A percentile compares a stretch with the other conserved stretches of the same genome.
Evolutionary conservation across 1,284 basidiomycete species (phyloP).

Genomic region (Puccinia novopanici): DNA sequence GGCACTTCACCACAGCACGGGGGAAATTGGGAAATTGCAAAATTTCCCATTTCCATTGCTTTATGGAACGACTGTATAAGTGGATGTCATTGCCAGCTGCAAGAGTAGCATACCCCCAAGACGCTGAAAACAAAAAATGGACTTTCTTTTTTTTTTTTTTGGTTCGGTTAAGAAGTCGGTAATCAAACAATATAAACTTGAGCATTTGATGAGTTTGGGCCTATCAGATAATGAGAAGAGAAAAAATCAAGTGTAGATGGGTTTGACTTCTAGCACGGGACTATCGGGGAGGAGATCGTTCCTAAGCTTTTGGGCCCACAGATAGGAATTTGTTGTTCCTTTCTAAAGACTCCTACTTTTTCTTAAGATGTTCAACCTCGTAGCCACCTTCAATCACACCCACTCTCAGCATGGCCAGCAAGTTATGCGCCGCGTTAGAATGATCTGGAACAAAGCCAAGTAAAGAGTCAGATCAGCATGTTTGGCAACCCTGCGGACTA

Average conservation of each 20-base stretch:
- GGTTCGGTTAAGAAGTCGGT: background rate
- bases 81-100: too few relatives aligned
- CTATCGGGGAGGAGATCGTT: constrained; percentile 25
- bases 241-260: constrained; percentile 28
- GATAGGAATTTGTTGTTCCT: constrained; percentile 49
- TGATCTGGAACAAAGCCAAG: constrained; percentile 68
- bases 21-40: too few relatives aligned
- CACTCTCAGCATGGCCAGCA: constrained; percentile 86
- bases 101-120: too few relatives aligned
- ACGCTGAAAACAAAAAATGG: too few relatives aligned
- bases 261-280: constrained; percentile 29
- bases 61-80: too few relatives aligned
- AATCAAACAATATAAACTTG: constrained; percentile 1
- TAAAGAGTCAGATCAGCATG: background rate
- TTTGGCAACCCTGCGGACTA: background rate
- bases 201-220: background rate
- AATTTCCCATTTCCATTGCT: too few relatives aligned
- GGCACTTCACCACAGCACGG: too few relatives aligned
- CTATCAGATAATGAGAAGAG: background rate
- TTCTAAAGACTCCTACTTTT: constrained; percentile 48
- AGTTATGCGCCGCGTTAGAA: constrained; percentile 83
- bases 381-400: constrained; percentile 77
- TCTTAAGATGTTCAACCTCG: constrained; percentile 51
- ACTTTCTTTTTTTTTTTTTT: background rate
- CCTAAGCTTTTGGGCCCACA: constrained; percentile 48